Base-by-base conservation (phyloP, 768 basidiomycete species). In the Leccinum arenicola region DNA sequence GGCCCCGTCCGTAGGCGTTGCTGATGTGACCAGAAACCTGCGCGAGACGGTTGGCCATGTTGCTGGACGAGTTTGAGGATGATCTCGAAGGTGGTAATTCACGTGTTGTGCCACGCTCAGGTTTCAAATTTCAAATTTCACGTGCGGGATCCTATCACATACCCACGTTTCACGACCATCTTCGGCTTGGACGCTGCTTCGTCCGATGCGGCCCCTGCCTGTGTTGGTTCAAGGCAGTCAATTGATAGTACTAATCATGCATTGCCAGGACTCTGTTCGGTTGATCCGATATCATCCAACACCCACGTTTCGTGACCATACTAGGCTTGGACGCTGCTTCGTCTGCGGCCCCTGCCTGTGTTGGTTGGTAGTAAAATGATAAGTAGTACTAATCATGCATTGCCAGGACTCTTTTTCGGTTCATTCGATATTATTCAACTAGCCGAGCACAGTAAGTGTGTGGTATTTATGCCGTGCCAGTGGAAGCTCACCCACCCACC, bases 1-100 rank as follows among this genome's bases (percentile, higher is more conserved):
- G 76, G 4, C 91, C 90, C 7, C 79, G 76, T 21, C 70, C 63
- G 56, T 76, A 61, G 21, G 73, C 59, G 66, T 82, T 86, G 38
- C 81, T 80, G 27, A 92, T 73, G 67, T 92, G 90, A 55, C 83
- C 83, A 29, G 89, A 81, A 50, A 92, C 81, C 74, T 91, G 89
- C 50, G 83, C 72, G 47, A 91, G 82, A 68, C 86, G 83, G 66
- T 71, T 73, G 36, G 85, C 73, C 82, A 85, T 52, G 35, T 19
- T 12, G n/a, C 2, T 43, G n/a, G 10, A 19, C 43, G 17, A 17
- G n/a, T 12, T 45, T 11, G 43, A 45, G 11, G 11, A 10, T 4
- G 9, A 40, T 29, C 29, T 29, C 29, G 29, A 29, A 29, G 15
- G 36, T 6, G n/a, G 19, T 43, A n/a, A 43, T 31, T 31, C 29